Evolutionary conservation across 2,329 filamentous ascomycete genomes (phyloP), one percentile per base, ranked within the genome.

Genomic region (Pseudocercospora ulei): DNA sequence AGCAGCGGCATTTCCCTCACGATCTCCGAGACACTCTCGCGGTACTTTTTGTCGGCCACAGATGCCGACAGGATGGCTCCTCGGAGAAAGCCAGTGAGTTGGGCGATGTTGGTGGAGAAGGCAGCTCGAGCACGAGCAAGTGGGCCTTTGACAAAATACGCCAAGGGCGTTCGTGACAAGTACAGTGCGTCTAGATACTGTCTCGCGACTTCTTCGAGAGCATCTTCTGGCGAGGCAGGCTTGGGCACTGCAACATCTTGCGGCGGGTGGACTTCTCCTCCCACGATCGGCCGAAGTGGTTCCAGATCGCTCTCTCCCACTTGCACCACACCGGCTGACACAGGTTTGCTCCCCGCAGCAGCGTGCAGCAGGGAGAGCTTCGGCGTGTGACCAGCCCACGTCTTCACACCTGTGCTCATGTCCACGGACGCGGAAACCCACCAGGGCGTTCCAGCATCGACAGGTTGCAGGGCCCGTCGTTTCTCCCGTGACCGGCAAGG

Each of bases 131-230:
- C 78, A 50, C 82, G 72, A 28, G 82, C 83, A 12, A 90, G 65
- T 1, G 83, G 81, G 0, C 82, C 83, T 64, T 90, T 90, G 12
- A 79, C 79, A 60, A 88, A 87, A 60, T 87, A 90, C 41, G 82
- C 82, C 40, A 88, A 64, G 3, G 82, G 84, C 20, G 80, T 82
- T 71, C 82, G 62, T 5, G 58, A 63, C 7, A 65, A 50, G 56
- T 72, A 69, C 46, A 70, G 50, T 19, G 64, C 60, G 8, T 69
- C 64, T 12, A 70, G 54, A 41, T 62, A 63, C 30, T 62, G 55
- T 14, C 56, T 54, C 3, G 55, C 35, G 14, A 59, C 42, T 17
- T 58, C 56, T 38, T 58, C 51, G 8, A 58, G 36, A 2, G 41
- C 28, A 7, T 54, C 47, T 13, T 48, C 30, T 6, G 43, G 19